A percentile compares a stretch with the other conserved stretches of the same genome.
These are phyloP conservation scores for Glomus cerebriforme DNA, from an alignment of 192 early-diverging fungal species.

Conservation along the genomic window DNA sequence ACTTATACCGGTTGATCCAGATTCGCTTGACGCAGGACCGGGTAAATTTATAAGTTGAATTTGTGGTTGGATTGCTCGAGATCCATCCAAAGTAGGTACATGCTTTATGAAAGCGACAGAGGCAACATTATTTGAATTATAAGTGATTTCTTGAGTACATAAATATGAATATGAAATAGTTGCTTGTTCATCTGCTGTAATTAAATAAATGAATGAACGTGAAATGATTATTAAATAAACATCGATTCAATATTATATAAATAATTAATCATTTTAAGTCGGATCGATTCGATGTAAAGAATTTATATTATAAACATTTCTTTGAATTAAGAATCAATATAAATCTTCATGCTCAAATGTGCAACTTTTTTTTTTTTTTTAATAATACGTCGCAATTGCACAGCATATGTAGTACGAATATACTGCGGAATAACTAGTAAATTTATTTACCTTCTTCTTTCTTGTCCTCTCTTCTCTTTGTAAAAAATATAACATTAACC, in stretches of 20 bases:
- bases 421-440: conserved; percentile 1
- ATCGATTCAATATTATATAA: background rate
- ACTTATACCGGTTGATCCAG: conserved; percentile 45
- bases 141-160: conserved; percentile 74
- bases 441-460: conserved; percentile 50
- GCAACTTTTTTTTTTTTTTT: background rate
- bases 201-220: background rate
- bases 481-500: conserved; percentile 72
- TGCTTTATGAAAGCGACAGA: conserved; percentile 83
- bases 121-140: conserved; percentile 69
- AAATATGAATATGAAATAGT: conserved; percentile 51
- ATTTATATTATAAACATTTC: too few species aligned
- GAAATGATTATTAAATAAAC: background rate
- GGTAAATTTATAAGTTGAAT: conserved; percentile 92
- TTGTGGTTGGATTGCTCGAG: conserved; percentile 74
- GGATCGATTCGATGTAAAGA: background rate
- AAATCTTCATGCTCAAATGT: background rate
- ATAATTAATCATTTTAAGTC: background rate
- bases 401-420: background rate
- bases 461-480: conserved; percentile 83
- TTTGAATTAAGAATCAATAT: background rate
- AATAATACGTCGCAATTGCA: background rate
- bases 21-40: conserved; percentile 59
- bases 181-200: conserved; percentile 17
- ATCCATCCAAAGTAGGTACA: conserved; percentile 66